These are phyloP conservation scores for Huiozyma sinensis DNA, from an alignment of 805 yeast species.

Conservation along the genomic window DNA sequence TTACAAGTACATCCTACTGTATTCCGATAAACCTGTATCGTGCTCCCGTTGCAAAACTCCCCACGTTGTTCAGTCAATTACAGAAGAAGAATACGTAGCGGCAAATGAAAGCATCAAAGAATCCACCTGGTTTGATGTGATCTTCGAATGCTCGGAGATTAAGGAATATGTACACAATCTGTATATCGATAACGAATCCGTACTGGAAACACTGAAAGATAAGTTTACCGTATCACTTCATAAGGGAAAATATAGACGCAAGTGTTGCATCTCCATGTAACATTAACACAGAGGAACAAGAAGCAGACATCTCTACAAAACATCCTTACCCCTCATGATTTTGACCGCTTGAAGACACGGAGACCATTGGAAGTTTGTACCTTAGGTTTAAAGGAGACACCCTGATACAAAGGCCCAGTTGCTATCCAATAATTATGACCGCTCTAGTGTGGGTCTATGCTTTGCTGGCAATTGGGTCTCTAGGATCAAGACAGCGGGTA, in stretches of 20 bases:
- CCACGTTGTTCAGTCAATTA: background rate
- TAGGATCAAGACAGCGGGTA: too few relatives aligned
- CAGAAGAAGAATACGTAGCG: constrained; percentile 1
- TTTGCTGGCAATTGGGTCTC: too few relatives aligned
- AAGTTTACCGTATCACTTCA: background rate
- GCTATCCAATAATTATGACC: too few relatives aligned
- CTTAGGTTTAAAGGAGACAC: too few relatives aligned
- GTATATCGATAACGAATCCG: constrained; percentile 4
- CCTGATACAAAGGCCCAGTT: too few relatives aligned
- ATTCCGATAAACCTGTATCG: background rate
- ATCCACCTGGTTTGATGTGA: constrained; percentile 1
- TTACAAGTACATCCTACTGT: background rate
- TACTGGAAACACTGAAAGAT: constrained; percentile 1
- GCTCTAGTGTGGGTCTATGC: too few relatives aligned
- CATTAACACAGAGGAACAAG: constrained; percentile 1
- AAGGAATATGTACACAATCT: background rate
- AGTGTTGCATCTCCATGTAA: background rate
- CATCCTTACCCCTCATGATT: background rate
- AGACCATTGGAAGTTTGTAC: too few relatives aligned
- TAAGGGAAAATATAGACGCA: background rate
- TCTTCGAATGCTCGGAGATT: background rate
- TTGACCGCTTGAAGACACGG: too few relatives aligned
- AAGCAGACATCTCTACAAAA: constrained; percentile 3
- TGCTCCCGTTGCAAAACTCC: background rate
- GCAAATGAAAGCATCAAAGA: constrained; percentile 1